Evolutionary conservation across 306 rosid species (phyloP), one percentile per base, ranked within the genome.

Genomic region (Crataegus laevigata): DNA sequence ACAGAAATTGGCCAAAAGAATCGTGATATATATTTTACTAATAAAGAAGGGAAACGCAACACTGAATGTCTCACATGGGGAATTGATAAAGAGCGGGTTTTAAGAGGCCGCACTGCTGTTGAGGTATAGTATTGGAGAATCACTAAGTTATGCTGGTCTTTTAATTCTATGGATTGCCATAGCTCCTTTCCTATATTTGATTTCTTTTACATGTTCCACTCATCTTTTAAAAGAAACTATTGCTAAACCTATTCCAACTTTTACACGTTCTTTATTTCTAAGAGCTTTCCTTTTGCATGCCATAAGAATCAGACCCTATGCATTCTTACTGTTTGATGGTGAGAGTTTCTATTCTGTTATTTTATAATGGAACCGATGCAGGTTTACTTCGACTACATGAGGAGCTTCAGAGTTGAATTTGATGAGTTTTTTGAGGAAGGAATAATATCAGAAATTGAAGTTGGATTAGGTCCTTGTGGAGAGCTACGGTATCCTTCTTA

Each of bases 391-490:
- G 97, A 91, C 78, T 91, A 86, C 89, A 91, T 91, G 97, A 89
- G 97, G 82, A 89, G 90, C 85, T 91, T 89, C 76, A 87, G 97
- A 68, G 87, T 88, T 17, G 93, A 88, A 81, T 88, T 89, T 85
- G 84, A 86, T 76, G 91, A 88, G 71, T 89, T 82, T 80, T 91
- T 89, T 42, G 87, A 82, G 71, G 87, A 87, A 75, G 91, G 91
- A 55, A 68, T 86, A 45, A 85, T 91, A 81, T 86, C 96, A 24
- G 80, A 82, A 85, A 84, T 91, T 85, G 93, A 89, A 88, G 84
- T 91, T 85, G 97, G 97, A 59, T 76, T 91, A 62, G 97, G 97
- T 68, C 97, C 97, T 9, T 88, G 97, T 61, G 96, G 96, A 80
- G 97, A 91, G 86, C 81, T 91, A 69, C 85, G 89, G 66, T 91